phyloP scores from a whole-genome alignment of 257 asterid species.

The Cruciata laevipes region DNA sequence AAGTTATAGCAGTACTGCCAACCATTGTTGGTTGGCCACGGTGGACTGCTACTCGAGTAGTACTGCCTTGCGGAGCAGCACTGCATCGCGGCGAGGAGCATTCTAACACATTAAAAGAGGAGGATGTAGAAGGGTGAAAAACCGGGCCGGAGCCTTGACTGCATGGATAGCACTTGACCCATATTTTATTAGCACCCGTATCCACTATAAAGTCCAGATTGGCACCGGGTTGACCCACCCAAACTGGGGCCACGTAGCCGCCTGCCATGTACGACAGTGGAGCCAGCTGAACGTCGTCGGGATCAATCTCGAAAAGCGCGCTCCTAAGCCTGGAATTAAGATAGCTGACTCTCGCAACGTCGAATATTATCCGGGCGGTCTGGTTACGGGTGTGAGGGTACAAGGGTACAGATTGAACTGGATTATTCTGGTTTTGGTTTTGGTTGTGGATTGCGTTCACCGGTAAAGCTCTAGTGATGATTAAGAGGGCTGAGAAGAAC shows the following conservation, averaged over 20 bases:
- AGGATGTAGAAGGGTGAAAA: neutral
- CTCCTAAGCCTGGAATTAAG: neutral
- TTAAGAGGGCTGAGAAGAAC: neutral
- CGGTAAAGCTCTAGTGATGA: too few relatives aligned
- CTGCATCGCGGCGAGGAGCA: neutral
- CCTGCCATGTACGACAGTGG: rapidly evolving
- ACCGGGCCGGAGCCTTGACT: neutral
- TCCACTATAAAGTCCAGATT: neutral
- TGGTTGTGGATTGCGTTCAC: too few relatives aligned
- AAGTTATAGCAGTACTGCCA: too few relatives aligned
- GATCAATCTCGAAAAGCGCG: too few relatives aligned
- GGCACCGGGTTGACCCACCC: slow-evolving; percentile 2
- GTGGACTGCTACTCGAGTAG: too few relatives aligned
- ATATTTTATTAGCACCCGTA: neutral
- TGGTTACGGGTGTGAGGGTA: neutral
- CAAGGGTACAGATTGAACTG: neutral
- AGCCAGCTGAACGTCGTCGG: neutral
- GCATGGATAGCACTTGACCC: slow-evolving; percentile 6
- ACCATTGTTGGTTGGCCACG: too few relatives aligned
- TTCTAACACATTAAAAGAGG: neutral
- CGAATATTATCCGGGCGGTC: neutral
- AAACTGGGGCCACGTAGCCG: neutral
- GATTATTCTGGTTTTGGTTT: too few relatives aligned
- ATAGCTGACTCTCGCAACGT: neutral
- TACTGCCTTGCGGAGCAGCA: too few relatives aligned